phyloP scores from a whole-genome alignment of 2,329 filamentous ascomycete genomes.

The Aspergillus vadensis region DNA sequence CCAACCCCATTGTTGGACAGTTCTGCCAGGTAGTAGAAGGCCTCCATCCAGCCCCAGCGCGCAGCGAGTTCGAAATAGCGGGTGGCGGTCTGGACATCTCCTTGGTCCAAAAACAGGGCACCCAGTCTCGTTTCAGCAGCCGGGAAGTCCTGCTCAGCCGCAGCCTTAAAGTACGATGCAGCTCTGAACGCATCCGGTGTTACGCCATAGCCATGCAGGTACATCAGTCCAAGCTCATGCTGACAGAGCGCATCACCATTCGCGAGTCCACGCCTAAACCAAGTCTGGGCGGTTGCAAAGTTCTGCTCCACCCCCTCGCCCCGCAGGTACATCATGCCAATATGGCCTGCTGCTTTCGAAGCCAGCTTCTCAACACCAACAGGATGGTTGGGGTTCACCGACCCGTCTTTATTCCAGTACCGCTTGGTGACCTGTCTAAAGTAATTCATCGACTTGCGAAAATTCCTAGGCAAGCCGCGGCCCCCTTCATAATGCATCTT shows the following conservation, averaged over 20 bases:
- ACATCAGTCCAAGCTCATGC: constrained; percentile 80
- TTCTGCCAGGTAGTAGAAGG: constrained; percentile 89
- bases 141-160: constrained; percentile 79
- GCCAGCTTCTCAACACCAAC: constrained; percentile 74
- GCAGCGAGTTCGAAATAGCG: constrained; percentile 87
- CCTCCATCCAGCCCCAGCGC: constrained; percentile 80
- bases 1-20: constrained; percentile 79
- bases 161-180: constrained; percentile 72
- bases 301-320: constrained; percentile 82
- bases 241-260: constrained; percentile 82
- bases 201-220: constrained; percentile 75
- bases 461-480: constrained; percentile 70
- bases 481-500: constrained; percentile 88
- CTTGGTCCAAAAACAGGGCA: constrained; percentile 82
- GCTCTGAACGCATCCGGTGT: constrained; percentile 70
- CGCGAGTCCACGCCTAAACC: constrained; percentile 78
- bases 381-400: constrained; percentile 68
- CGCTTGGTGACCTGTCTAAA: constrained; percentile 77
- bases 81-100: constrained; percentile 75
- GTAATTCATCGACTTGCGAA: constrained; percentile 73
- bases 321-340: constrained; percentile 85
- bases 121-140: constrained; percentile 82
- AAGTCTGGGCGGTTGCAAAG: constrained; percentile 72
- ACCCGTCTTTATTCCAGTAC: constrained; percentile 82
- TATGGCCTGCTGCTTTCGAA: constrained; percentile 79